Conservation (phyloP, 306 rosid genomes). For the Carpinus viminea region DNA sequence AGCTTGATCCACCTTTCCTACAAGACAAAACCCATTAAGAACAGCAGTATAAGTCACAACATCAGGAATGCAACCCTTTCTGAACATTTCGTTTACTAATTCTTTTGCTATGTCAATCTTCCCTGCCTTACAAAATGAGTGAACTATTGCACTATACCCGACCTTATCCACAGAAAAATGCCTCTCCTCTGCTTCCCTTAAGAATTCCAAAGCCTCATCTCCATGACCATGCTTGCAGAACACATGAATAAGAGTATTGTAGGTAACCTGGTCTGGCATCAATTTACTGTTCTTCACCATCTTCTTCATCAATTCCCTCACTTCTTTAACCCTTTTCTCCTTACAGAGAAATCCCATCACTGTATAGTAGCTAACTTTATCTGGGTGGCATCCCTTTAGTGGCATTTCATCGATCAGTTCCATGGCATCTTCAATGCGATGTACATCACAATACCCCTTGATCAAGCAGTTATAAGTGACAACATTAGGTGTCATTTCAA, state of each 20-base stretch:
- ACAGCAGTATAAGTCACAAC: conserved; percentile 84
- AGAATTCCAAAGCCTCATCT: conserved; percentile 63
- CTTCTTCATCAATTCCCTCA: conserved; percentile 55
- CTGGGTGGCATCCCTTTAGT: conserved; percentile 60
- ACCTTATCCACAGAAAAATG: conserved; percentile 76
- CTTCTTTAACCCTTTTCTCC: conserved; percentile 58
- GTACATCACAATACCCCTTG: conserved; percentile 73
- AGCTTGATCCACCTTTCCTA: conserved; percentile 80
- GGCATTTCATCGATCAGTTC: conserved; percentile 70
- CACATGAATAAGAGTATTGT: conserved; percentile 65
- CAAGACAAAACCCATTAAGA: conserved; percentile 66
- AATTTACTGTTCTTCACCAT: conserved; percentile 56
- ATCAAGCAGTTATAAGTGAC: conserved; percentile 77
- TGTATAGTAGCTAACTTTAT: conserved; percentile 85
- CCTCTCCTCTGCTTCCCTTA: conserved; percentile 75
- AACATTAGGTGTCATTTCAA: conserved; percentile 64
- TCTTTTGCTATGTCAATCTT: conserved; percentile 63
- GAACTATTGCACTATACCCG: conserved; percentile 77
- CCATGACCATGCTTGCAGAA: conserved; percentile 77
- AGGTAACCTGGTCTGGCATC: conserved; percentile 78
- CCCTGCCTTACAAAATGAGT: conserved; percentile 71
- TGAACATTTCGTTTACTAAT: conserved; percentile 68
- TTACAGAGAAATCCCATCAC: conserved; percentile 76
- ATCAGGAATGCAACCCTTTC: conserved; percentile 73
- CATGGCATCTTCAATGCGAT: conserved; percentile 56